Percentiles rank a stretch among this genome's conserved stretches.
Evolutionary conservation across 257 asterid genomes (phyloP).

Genomic region (Nicotiana knightiana): DNA sequence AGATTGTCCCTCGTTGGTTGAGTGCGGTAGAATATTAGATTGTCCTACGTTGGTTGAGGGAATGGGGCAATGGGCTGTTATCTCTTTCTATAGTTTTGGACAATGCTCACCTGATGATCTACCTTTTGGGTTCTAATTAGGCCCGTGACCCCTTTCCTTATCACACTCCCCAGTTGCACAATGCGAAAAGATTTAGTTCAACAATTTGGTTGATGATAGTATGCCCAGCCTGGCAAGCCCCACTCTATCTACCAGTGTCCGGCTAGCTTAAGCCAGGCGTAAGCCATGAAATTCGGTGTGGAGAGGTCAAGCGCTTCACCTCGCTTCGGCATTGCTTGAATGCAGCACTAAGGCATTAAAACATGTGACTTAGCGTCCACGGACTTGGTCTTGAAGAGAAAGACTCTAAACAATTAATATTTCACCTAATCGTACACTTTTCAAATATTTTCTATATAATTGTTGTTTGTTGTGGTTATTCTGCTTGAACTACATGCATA

Average conservation of each 20-base stretch:
- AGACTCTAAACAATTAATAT: not conserved
- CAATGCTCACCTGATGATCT: too few species aligned
- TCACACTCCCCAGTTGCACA: not conserved
- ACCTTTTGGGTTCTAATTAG: too few species aligned
- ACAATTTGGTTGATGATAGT: not conserved
- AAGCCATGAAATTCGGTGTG: not conserved
- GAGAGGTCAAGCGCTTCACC: not conserved
- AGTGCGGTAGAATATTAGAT: too few species aligned
- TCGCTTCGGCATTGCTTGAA: not conserved
- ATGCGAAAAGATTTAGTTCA: not conserved
- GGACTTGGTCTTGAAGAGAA: not conserved
- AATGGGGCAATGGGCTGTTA: too few species aligned
- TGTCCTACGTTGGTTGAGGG: too few species aligned
- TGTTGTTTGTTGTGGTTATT: not conserved
- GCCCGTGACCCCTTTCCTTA: too few species aligned
- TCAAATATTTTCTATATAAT: not conserved
- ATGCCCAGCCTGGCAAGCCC: not conserved
- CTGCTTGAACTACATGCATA: not conserved
- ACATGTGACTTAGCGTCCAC: not conserved
- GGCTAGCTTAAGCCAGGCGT: not conserved
- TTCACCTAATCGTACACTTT: not conserved
- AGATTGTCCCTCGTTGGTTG: too few species aligned
- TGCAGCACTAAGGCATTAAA: slow-evolving; percentile 3
- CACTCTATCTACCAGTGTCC: not conserved
- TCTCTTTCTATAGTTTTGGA: too few species aligned